Base-by-base conservation (phyloP, 1,284 basidiomycete genomes). In the Malassezia slooffiae region DNA sequence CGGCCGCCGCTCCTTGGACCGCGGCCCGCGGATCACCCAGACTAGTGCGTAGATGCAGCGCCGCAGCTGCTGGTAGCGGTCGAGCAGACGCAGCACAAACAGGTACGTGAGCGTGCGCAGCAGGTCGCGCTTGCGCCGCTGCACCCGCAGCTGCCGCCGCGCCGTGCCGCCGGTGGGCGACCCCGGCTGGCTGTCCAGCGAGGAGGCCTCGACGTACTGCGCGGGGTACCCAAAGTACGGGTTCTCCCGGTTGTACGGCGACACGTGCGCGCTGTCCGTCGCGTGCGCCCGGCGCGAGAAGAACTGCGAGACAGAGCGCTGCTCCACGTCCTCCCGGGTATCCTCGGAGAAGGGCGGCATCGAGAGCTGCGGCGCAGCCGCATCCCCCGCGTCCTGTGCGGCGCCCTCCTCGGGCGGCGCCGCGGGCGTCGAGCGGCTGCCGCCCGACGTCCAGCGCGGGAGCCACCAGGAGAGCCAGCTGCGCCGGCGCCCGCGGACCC, bases 221-320 rank as follows among this genome's bases (percentile, higher is more conserved):
- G 46, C 46, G 0, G 85, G 83, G 67, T 88, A 88, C n/a, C 85
- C 85, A 57, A 79, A 87, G 71, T 81, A 86, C 0, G 85, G 85
- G 56, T 86, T 87, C 38, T 77, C 58, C 34, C 57, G 47, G 47
- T 72, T 70, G 63, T 70, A 72, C 5, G 71, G 71, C 15, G 60
- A 61, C 16, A 67, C 63, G 15, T 54, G 48, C n/a, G n/a, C n/a
- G 11, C 61, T 62, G 33, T 61, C 60, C 33, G 58, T 49, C n/a
- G 55, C 53, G 15, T 54, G 55, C 3, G 60, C 58, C 24, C 63
- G 57, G 28, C 61, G 57, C n/a, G 64, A 67, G 10, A 67, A 43
- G 34, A 54, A 57, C 16, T 28, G 39, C 19, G 39, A n/a, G n/a
- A n/a, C n/a, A n/a, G n/a, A n/a, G n/a, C n/a, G n/a, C n/a, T n/a